Conservation (phyloP, 78 protist genomes). For the Dictyostelium intermedium region DNA sequence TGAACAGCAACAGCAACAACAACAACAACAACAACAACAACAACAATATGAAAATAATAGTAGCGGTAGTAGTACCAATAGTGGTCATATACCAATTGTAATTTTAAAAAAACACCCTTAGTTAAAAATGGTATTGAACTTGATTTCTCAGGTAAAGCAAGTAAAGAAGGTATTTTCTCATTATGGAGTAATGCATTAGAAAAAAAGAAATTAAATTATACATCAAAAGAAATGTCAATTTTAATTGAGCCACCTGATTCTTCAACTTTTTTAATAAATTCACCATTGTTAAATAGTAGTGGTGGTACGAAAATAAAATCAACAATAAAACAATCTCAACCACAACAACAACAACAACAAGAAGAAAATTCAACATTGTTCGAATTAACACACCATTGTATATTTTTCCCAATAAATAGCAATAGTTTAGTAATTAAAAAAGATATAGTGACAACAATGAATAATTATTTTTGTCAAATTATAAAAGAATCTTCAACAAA, state of each 20-base stretch:
- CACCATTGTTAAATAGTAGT: neutral
- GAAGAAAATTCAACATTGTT: constrained; percentile 1
- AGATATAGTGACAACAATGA: constrained; percentile 1
- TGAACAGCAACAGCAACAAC: neutral
- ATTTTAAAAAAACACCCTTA: constrained; percentile 36
- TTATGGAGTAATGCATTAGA: constrained; percentile 41
- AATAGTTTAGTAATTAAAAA: neutral
- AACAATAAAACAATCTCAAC: too few species aligned
- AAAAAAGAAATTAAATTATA: constrained; percentile 28
- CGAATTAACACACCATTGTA: constrained; percentile 52
- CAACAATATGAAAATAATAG: neutral
- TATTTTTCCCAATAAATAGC: neutral
- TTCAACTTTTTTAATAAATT: neutral
- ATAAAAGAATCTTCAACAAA: constrained; percentile 5
- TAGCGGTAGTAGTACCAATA: neutral
- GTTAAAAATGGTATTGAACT: constrained; percentile 58
- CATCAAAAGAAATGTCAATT: constrained; percentile 22
- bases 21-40: neutral
- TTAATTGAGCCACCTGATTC: constrained; percentile 13
- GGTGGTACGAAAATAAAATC: neutral
- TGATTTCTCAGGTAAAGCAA: constrained; percentile 43
- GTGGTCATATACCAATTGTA: constrained; percentile 14
- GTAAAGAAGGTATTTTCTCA: constrained; percentile 59
- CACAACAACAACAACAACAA: neutral
- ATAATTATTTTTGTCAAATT: constrained; percentile 35